Conservation (phyloP, 208 protist genomes). For the Endotrypanum monterogeii region DNA sequence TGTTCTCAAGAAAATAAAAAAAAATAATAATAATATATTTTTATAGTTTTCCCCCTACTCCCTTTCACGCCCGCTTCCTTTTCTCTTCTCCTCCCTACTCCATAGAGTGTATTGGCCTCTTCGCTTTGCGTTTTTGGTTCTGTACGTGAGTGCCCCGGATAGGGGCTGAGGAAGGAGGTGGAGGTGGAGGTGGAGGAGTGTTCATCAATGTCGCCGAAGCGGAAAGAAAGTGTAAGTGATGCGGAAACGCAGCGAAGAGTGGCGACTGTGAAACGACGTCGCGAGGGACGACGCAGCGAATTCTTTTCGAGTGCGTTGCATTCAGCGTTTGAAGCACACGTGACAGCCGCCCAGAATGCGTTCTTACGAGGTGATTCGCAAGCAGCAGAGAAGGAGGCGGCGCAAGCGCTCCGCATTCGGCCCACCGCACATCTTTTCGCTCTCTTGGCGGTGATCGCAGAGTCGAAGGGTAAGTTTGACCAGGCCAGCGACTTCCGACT, state of each 20-base stretch:
- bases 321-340: slow-evolving; percentile 59
- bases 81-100: not conserved
- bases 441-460: slow-evolving; percentile 77
- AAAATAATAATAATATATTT: no score
- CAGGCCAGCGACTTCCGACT: slow-evolving; percentile 87
- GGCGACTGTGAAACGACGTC: slow-evolving; percentile 24
- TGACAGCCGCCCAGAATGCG: slow-evolving; percentile 65
- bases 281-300: slow-evolving; percentile 30
- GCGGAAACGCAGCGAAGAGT: slow-evolving; percentile 7
- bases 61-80: no score
- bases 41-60: no score
- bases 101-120: not conserved
- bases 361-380: slow-evolving; percentile 66
- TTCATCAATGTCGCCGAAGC: slow-evolving; percentile 7
- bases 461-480: slow-evolving; percentile 81
- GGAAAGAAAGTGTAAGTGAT: not conserved
- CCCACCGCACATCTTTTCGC: slow-evolving; percentile 84
- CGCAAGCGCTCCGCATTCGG: slow-evolving; percentile 72
- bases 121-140: not conserved
- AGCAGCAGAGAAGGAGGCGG: slow-evolving; percentile 65
- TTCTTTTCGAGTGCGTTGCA: slow-evolving; percentile 63
- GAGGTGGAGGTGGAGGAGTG: no score
- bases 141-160: not conserved
- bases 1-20: no score
- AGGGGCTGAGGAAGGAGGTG: no score